A percentile compares a stretch with the other conserved stretches of the same genome.
Conservation (phyloP, 2,329 filamentous ascomycete species). For the Canariomyces notabilis region DNA sequence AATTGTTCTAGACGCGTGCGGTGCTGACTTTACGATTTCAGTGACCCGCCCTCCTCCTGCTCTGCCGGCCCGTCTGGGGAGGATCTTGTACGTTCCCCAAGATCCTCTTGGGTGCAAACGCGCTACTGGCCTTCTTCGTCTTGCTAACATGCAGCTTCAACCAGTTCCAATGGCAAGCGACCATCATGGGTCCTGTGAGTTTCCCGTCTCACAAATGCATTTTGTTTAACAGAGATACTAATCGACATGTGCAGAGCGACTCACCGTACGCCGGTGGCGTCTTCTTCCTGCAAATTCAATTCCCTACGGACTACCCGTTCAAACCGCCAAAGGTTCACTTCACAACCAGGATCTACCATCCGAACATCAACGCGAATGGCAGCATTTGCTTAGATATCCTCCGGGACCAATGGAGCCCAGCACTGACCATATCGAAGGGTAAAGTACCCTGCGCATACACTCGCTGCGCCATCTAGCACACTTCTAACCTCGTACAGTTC, state of each 20-base stretch:
- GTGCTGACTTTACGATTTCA: slow-evolving; percentile 40
- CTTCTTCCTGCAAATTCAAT: slow-evolving; percentile 98
- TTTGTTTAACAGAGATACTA: neutral
- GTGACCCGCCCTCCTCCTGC: slow-evolving; percentile 97
- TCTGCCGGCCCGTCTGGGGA: slow-evolving; percentile 95
- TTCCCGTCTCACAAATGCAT: slow-evolving; percentile 22
- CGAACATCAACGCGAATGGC: slow-evolving; percentile 99
- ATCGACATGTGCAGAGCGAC: slow-evolving; percentile 58
- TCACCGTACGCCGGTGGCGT: slow-evolving; percentile 97
- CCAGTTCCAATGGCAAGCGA: slow-evolving; percentile 99
- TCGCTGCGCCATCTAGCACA: neutral
- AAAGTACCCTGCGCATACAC: slow-evolving; percentile 26
- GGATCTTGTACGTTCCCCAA: slow-evolving; percentile 73
- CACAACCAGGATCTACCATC: slow-evolving; percentile 98
- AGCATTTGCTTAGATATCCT: slow-evolving; percentile 98
- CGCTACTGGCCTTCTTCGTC: neutral
- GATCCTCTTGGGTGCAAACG: slow-evolving; percentile 15
- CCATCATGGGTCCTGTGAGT: slow-evolving; percentile 98
- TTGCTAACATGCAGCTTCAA: slow-evolving; percentile 20
- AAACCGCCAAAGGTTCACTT: slow-evolving; percentile 99
- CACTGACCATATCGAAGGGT: slow-evolving; percentile 98
- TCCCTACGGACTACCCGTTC: slow-evolving; percentile 99
- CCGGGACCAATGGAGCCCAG: slow-evolving; percentile 98
- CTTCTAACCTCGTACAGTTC: slow-evolving; percentile 51
- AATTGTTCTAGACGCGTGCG: neutral